These are phyloP conservation scores for Fusarium oligoseptatum DNA, from an alignment of 2,329 filamentous ascomycete species.

Conservation along the genomic window DNA sequence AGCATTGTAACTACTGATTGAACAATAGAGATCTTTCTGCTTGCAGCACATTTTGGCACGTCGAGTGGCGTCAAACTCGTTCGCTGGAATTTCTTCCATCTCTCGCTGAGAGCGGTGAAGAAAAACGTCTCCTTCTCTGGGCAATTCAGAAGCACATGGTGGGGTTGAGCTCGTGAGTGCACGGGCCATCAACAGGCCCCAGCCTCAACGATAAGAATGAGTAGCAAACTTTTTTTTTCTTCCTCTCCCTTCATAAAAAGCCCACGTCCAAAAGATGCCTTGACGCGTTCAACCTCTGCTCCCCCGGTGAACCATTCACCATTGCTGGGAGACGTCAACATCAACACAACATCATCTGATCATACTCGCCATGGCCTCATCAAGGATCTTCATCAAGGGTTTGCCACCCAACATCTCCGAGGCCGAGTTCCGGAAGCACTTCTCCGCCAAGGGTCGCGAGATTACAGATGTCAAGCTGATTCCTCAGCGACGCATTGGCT, in stretches of 20 bases:
- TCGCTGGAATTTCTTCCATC: constrained; percentile 43
- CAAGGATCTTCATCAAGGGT: constrained; percentile 83
- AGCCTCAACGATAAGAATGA: constrained; percentile 45
- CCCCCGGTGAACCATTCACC: constrained; percentile 45
- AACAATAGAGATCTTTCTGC: neutral
- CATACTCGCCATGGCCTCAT: constrained; percentile 65
- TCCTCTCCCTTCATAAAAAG: constrained; percentile 43
- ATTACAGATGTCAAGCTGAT: constrained; percentile 96
- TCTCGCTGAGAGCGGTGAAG: constrained; percentile 36
- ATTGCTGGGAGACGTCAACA: constrained; percentile 34
- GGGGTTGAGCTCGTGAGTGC: constrained; percentile 33
- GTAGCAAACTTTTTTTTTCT: constrained; percentile 49
- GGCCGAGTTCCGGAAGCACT: constrained; percentile 89
- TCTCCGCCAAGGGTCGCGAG: constrained; percentile 77
- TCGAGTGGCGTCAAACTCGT: constrained; percentile 37
- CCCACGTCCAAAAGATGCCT: constrained; percentile 44
- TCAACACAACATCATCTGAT: constrained; percentile 10
- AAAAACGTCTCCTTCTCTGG: constrained; percentile 34
- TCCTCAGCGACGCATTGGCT: constrained; percentile 90
- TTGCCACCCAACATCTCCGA: constrained; percentile 88
- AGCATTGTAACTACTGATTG: neutral
- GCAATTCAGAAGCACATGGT: constrained; percentile 33
- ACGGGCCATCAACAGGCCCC: constrained; percentile 42
- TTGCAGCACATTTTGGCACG: constrained; percentile 12
- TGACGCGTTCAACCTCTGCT: constrained; percentile 34